phyloP scores from a whole-genome alignment of 1,284 basidiomycete genomes.

The Rugosomyces carneus region DNA sequence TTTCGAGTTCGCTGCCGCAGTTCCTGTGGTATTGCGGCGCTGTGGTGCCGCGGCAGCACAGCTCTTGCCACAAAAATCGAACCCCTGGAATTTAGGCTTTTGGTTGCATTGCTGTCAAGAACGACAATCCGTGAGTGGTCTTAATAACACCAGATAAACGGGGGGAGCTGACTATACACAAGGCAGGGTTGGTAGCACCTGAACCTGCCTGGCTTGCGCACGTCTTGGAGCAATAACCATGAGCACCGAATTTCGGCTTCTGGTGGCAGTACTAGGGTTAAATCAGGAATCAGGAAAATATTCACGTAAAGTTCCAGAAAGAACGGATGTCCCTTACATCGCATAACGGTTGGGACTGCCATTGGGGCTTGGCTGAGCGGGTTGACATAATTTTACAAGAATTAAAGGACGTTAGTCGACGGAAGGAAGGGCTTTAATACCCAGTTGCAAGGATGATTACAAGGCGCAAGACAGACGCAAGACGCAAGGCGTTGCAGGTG shows the following conservation, averaged over 20 bases:
- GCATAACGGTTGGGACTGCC: slow-evolving; percentile 24
- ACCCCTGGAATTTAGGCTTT: slow-evolving; percentile 43
- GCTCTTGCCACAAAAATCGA: slow-evolving; percentile 45
- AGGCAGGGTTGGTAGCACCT: slow-evolving; percentile 17
- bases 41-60: slow-evolving; percentile 33
- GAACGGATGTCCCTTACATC: slow-evolving; percentile 20
- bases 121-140: not conserved
- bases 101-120: slow-evolving; percentile 39
- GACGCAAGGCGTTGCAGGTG: not conserved
- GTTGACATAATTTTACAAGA: slow-evolving; percentile 18
- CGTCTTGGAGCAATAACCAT: slow-evolving; percentile 55
- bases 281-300: slow-evolving; percentile 1
- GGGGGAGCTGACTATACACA: slow-evolving; percentile 32
- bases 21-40: slow-evolving; percentile 8
- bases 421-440: slow-evolving; percentile 14
- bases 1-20: slow-evolving; percentile 10
- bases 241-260: slow-evolving; percentile 46
- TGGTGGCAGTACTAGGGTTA: slow-evolving; percentile 44
- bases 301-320: not conserved
- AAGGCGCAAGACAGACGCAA: slow-evolving; percentile 5
- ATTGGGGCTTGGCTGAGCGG: slow-evolving; percentile 16
- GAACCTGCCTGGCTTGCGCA: slow-evolving; percentile 44
- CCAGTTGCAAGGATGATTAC: slow-evolving; percentile 9
- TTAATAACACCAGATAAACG: not conserved
- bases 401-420: slow-evolving; percentile 9